phyloP scores from a whole-genome alignment of 2,329 filamentous ascomycete species.

The Phaeosphaeriaceae sp. region DNA sequence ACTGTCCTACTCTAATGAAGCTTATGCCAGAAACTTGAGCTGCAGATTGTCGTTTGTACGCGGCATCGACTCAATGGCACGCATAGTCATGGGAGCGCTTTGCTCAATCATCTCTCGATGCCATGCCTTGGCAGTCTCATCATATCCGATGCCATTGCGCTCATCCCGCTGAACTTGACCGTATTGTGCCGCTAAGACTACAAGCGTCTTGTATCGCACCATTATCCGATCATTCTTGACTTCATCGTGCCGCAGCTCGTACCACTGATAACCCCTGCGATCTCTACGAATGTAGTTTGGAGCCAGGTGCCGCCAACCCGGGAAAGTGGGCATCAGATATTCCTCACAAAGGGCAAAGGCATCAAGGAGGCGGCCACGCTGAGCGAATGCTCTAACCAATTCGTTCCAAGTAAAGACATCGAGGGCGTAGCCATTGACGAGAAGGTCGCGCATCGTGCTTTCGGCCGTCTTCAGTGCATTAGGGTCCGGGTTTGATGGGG shows the following conservation, averaged over 20 bases:
- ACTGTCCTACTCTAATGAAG: background rate
- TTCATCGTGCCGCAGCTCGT: constrained; percentile 39
- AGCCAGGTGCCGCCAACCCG: constrained; percentile 67
- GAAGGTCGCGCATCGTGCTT: constrained; percentile 60
- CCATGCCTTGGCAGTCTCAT: constrained; percentile 28
- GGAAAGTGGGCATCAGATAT: constrained; percentile 79
- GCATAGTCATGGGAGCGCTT: constrained; percentile 49
- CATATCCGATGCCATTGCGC: constrained; percentile 35
- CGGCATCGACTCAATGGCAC: constrained; percentile 56
- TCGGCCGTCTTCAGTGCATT: constrained; percentile 38
- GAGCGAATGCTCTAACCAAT: constrained; percentile 73
- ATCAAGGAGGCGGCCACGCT: constrained; percentile 65
- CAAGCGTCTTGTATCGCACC: constrained; percentile 54
- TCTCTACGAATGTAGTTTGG: constrained; percentile 34
- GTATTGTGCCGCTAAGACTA: constrained; percentile 50
- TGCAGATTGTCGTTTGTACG: constrained; percentile 43
- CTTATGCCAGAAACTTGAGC: constrained; percentile 18
- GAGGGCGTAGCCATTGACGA: constrained; percentile 73
- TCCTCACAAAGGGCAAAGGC: constrained; percentile 80
- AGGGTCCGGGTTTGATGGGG: constrained; percentile 57
- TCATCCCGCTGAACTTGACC: constrained; percentile 46
- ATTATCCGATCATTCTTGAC: constrained; percentile 36
- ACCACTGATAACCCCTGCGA: constrained; percentile 30
- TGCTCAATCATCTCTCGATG: constrained; percentile 39
- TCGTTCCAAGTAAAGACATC: constrained; percentile 83